Base-by-base conservation (phyloP, 805 yeast species). In the Lachancea nothofagi region DNA sequence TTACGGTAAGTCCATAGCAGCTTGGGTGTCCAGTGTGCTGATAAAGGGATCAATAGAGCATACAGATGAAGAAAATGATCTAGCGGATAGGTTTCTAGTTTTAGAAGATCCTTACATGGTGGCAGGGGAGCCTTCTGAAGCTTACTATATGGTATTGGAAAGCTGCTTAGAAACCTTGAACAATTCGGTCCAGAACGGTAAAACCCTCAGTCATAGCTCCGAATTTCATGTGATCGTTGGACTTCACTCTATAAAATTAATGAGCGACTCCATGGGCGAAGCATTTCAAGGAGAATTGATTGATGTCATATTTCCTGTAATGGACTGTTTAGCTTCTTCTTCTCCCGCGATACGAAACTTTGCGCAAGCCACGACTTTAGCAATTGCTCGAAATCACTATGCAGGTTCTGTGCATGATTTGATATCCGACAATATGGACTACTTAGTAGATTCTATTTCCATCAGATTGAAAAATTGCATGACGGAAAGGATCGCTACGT, bases 371-470 rank as follows among this genome's bases (percentile, higher is more conserved):
- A 75, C 86, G 1, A 62, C 77, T 3, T 42, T 64, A 14, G 64
- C 74, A 2, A 62, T 89, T 4, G 74, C 85, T 0, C 47, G 59
- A 7, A 56, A 66, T 4, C 63, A 78, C 9, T 82, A 80, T 44
- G 51, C 65, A 24, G 81, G 81, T 0, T 76, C 86, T 0, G 59
- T 89, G 2, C 65, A 65, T 24, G 59, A 60, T 2, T 54, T 90
- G 43, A 67, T 93, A 2, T 51, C 70, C 26, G 77, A 76, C 19
- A 90, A 88, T 55, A 71, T 78, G 41, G 96, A 90, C 51, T 89
- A 89, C 54, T 60, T 90, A 14, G 65, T 88, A 12, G 97, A 93
- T 55, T 65, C 87, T 0, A 65, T 88, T n/a, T 81, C 95, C 2
- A 60, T 78, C 21, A 75, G 73, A 45, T 64, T 93, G 38, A 77